These are phyloP conservation scores for fission yeast (Schizosaccharomyces pombe) DNA, from an alignment of 805 yeast species.

Conservation along the genomic window DNA sequence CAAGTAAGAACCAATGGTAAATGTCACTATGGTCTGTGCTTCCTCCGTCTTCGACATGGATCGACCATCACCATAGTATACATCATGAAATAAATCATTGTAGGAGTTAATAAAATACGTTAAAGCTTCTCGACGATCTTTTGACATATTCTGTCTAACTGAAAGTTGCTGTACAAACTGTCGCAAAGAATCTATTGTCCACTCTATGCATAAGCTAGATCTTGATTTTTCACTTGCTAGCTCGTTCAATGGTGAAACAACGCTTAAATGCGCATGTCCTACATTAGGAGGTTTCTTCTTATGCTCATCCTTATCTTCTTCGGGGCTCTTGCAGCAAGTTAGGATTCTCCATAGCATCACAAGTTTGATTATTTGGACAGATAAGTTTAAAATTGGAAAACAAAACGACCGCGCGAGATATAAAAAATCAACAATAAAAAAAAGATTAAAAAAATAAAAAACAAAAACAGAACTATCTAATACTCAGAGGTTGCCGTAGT, in stretches of 20 bases:
- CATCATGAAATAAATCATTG: not conserved
- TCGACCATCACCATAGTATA: not conserved
- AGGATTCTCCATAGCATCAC: too few relatives aligned
- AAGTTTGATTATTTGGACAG: too few relatives aligned
- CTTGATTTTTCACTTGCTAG: not conserved
- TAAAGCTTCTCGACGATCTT: not conserved
- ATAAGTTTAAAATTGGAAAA: too few relatives aligned
- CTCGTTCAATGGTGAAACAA: not conserved
- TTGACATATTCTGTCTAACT: not conserved
- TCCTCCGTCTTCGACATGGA: constrained; percentile 1
- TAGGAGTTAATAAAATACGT: not conserved
- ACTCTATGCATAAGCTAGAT: not conserved
- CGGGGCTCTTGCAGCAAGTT: too few relatives aligned
- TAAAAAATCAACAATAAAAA: too few relatives aligned
- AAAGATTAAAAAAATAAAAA: too few relatives aligned
- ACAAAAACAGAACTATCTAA: too few relatives aligned
- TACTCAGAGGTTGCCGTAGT: too few relatives aligned
- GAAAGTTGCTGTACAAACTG: not conserved
- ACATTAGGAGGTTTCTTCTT: not conserved
- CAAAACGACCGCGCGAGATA: too few relatives aligned
- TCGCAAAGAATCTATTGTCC: not conserved
- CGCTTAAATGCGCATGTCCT: not conserved
- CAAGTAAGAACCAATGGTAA: not conserved
- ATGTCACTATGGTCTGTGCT: not conserved
- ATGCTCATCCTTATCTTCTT: not conserved